Evolutionary conservation across 176 grass and related monocot species (phyloP).

Genomic region (Avena sativa): DNA sequence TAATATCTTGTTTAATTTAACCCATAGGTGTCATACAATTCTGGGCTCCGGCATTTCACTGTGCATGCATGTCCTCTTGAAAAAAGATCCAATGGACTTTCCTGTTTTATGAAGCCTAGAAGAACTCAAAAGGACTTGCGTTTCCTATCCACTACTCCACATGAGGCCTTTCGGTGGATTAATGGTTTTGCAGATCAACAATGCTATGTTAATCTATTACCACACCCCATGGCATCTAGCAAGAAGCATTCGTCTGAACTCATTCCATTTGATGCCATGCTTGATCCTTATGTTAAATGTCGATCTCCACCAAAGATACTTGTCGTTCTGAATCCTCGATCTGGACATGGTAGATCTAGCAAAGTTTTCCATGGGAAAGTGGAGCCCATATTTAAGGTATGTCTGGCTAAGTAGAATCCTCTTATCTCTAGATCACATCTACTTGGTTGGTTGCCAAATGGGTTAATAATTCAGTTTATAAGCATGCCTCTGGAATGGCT

Average conservation of each 20-base stretch:
- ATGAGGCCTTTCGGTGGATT: slow-evolving; percentile 90
- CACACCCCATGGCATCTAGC: slow-evolving; percentile 88
- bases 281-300: slow-evolving; percentile 94
- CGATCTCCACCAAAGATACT: slow-evolving; percentile 87
- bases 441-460: slow-evolving; percentile 7
- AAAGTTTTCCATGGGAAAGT: slow-evolving; percentile 97
- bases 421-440: slow-evolving; percentile 40
- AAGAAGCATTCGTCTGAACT: slow-evolving; percentile 85
- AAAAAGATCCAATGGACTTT: slow-evolving; percentile 71
- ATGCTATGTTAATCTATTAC: slow-evolving; percentile 89
- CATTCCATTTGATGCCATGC: slow-evolving; percentile 64
- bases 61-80: slow-evolving; percentile 87
- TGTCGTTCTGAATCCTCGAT: slow-evolving; percentile 97
- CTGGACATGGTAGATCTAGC: slow-evolving; percentile 96
- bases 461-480: slow-evolving; percentile 25
- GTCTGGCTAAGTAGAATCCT: slow-evolving; percentile 43
- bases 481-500: slow-evolving; percentile 11
- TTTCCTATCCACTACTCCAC: slow-evolving; percentile 79
- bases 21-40: slow-evolving; percentile 64
- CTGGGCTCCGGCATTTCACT: slow-evolving; percentile 84
- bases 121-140: slow-evolving; percentile 83
- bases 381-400: slow-evolving; percentile 99
- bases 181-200: slow-evolving; percentile 96
- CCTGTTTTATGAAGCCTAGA: slow-evolving; percentile 81
- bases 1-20: slow-evolving; percentile 35